Conservation (phyloP, 805 yeast genomes). For the Saccharomycopsis selenospora region DNA sequence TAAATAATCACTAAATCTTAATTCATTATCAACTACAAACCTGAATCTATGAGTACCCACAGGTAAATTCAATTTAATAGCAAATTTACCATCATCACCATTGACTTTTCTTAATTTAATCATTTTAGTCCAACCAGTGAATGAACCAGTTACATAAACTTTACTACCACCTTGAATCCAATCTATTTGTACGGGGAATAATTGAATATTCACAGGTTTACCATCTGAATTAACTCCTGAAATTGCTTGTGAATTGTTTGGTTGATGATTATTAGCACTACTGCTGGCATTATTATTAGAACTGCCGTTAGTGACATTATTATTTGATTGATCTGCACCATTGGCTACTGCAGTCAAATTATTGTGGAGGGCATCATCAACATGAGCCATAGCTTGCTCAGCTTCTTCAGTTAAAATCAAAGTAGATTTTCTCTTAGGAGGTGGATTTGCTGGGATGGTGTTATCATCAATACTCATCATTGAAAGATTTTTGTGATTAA, state of each 20-base stretch:
- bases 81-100: constrained; percentile 49
- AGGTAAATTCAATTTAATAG: constrained; percentile 70
- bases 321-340: neutral
- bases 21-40: constrained; percentile 89
- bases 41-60: constrained; percentile 90
- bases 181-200: constrained; percentile 54
- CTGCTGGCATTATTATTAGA: constrained; percentile 16
- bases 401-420: constrained; percentile 63
- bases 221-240: constrained; percentile 14
- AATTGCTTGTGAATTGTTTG: constrained; percentile 10
- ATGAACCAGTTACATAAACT: constrained; percentile 94
- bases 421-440: constrained; percentile 57
- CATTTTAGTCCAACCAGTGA: constrained; percentile 98
- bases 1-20: constrained; percentile 76
- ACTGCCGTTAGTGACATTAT: constrained; percentile 16
- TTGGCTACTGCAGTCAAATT: constrained; percentile 15
- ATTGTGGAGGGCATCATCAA: constrained; percentile 25
- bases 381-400: constrained; percentile 39
- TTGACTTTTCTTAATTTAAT: constrained; percentile 61
- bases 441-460: neutral
- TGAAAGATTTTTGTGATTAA: constrained; percentile 10
- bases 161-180: constrained; percentile 97
- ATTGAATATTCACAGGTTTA: constrained; percentile 6
- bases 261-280: constrained; percentile 4
- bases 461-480: constrained; percentile 19